Evolutionary conservation across 768 basidiomycete genomes (phyloP).

Genomic region (Agaricus sinodeliciosus): DNA sequence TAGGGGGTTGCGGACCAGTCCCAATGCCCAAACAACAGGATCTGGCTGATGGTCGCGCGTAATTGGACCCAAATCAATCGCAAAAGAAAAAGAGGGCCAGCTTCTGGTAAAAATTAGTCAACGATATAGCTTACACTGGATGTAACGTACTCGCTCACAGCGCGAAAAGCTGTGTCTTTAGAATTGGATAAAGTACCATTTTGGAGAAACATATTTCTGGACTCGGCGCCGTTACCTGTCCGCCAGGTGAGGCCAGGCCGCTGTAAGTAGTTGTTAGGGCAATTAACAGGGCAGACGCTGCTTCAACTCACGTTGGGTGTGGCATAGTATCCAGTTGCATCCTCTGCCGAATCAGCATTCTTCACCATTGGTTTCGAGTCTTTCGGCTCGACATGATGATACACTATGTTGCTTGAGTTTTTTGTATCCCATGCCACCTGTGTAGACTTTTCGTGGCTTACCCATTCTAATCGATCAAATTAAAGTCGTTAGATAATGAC

Average conservation of each 20-base stretch:
- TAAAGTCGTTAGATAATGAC: too few relatives aligned
- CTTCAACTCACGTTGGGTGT: slow-evolving; percentile 22
- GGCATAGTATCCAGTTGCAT: slow-evolving; percentile 42
- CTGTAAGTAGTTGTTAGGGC: not conserved
- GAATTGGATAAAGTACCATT: slow-evolving; percentile 31
- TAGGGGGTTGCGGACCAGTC: slow-evolving; percentile 30
- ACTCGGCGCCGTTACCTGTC: slow-evolving; percentile 32
- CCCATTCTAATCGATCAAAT: slow-evolving; percentile 25
- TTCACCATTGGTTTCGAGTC: slow-evolving; percentile 30
- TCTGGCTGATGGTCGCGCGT: slow-evolving; percentile 14
- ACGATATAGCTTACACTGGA: too few relatives aligned
- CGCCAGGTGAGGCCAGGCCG: slow-evolving; percentile 30
- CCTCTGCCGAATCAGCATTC: slow-evolving; percentile 37
- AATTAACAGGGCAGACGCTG: not conserved
- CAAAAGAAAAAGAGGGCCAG: slow-evolving; percentile 44
- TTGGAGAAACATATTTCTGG: slow-evolving; percentile 33
- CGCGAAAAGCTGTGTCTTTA: slow-evolving; percentile 33
- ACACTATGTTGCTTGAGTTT: slow-evolving; percentile 24
- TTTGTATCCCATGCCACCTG: slow-evolving; percentile 38
- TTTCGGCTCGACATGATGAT: slow-evolving; percentile 36
- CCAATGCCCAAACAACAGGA: slow-evolving; percentile 28
- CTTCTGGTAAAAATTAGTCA: slow-evolving; percentile 9
- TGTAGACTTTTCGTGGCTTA: slow-evolving; percentile 21
- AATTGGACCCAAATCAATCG: slow-evolving; percentile 38
- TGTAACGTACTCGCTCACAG: too few relatives aligned